A percentile compares a stretch with the other conserved stretches of the same genome.
Evolutionary conservation across 805 yeast species (phyloP).

Genomic region (Naumovozyma dairenensis): DNA sequence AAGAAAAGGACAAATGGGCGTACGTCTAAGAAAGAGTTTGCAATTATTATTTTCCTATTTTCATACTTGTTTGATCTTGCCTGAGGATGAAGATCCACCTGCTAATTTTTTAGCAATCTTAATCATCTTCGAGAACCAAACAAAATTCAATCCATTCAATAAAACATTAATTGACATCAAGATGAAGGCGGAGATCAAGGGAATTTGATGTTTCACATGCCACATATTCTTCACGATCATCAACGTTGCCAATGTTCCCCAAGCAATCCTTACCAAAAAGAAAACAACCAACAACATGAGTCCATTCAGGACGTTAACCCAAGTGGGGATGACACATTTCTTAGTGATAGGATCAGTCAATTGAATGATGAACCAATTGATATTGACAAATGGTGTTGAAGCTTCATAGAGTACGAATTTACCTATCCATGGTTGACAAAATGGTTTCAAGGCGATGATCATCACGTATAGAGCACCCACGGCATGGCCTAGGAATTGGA

Average conservation of each 20-base stretch:
- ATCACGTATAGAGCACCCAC: slow-evolving; percentile 72
- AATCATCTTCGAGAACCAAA: slow-evolving; percentile 88
- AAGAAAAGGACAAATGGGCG: no score
- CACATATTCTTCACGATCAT: slow-evolving; percentile 40
- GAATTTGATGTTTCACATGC: slow-evolving; percentile 35
- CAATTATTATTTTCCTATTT: no score
- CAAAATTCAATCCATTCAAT: slow-evolving; percentile 59
- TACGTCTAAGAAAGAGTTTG: no score
- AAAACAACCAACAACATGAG: slow-evolving; percentile 56
- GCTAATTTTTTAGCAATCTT: slow-evolving; percentile 52
- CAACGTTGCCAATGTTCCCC: slow-evolving; percentile 76
- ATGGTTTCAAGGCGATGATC: slow-evolving; percentile 53
- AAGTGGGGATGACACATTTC: slow-evolving; percentile 36
- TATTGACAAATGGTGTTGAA: slow-evolving; percentile 88
- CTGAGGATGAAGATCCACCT: no score
- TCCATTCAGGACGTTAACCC: slow-evolving; percentile 58
- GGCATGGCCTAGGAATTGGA: slow-evolving; percentile 78
- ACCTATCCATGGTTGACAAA: slow-evolving; percentile 72
- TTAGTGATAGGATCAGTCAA: slow-evolving; percentile 39
- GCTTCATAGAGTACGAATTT: slow-evolving; percentile 77
- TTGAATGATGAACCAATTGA: slow-evolving; percentile 83
- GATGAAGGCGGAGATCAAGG: slow-evolving; percentile 37
- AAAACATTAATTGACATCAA: slow-evolving; percentile 48
- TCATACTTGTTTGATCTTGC: no score
- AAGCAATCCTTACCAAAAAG: slow-evolving; percentile 66